Base-by-base conservation (phyloP, 306 rosid genomes). In the Cucurbita moschata region DNA sequence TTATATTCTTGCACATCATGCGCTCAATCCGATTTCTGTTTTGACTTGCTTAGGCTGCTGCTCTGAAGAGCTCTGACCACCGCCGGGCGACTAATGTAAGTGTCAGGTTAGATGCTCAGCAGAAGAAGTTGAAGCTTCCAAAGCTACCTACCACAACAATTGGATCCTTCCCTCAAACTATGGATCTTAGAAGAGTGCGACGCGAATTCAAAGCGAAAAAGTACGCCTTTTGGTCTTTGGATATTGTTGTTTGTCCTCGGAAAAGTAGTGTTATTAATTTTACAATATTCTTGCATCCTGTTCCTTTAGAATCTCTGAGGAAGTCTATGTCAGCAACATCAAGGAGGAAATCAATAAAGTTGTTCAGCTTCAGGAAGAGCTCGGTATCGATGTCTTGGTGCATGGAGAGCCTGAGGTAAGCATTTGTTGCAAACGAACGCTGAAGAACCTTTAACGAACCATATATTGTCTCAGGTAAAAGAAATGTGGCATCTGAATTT, bases 321-420 rank as follows among this genome's bases (percentile, higher is more conserved):
- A 87, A 78, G 80, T 81, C 8, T 89, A 89, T 77, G 79, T 87
- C 70, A 78, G 65, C 14, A 76, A 83, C 76, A 91, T 91, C 49
- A 87, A 86, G 81, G 87, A 87, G 81, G 97, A 91, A 82, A 91
- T 91, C 65, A 79, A 72, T 70, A 87, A 85, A 79, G 97, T 89
- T 23, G 91, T 91, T 63, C 81, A 87, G 88, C 81, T 91, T 73
- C 97, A 91, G 73, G 97, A 91, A 83, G 97, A 89, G 79, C 84
- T 88, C 51, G 97, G 83, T 80, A 91, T 91, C 82, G 97, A 91
- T 77, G 97, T 91, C 64, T 86, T 91, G 83, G 96, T 91, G 51
- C 97, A 89, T 54, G 96, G 97, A 79, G 96, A 91, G 76, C 97
- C 97, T 0, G 96, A 91, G 96, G 97, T 91, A 75, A 71, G 83